Conservation (phyloP, 2,329 filamentous ascomycete genomes). For the Stagonosporopsis vannaccii region DNA sequence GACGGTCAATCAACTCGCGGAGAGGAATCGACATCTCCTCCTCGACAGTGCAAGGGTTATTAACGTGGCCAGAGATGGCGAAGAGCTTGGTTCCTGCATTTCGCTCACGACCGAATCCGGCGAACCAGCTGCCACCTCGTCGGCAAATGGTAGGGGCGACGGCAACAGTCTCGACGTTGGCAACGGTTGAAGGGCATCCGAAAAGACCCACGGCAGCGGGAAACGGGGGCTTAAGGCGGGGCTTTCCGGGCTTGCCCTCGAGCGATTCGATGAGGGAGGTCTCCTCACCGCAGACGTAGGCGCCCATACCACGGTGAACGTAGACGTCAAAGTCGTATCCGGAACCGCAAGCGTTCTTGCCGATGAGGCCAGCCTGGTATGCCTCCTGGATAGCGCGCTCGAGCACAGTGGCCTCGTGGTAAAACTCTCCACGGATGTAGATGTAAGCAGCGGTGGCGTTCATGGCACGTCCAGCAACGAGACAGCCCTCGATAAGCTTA, state of each 20-base stretch:
- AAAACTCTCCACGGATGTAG: slow-evolving; percentile 98
- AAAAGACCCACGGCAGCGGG: slow-evolving; percentile 97
- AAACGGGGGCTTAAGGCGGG: slow-evolving; percentile 97
- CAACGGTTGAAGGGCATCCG: slow-evolving; percentile 95
- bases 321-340: slow-evolving; percentile 99
- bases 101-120: slow-evolving; percentile 89
- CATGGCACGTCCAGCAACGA: slow-evolving; percentile 96
- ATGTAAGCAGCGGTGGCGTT: slow-evolving; percentile 99
- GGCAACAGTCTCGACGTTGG: slow-evolving; percentile 96
- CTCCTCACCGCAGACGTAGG: slow-evolving; percentile 98
- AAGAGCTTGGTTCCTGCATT: slow-evolving; percentile 98
- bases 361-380: slow-evolving; percentile 91
- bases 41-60: slow-evolving; percentile 97
- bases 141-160: slow-evolving; percentile 96
- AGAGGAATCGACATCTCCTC: slow-evolving; percentile 99
- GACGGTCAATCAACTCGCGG: slow-evolving; percentile 94
- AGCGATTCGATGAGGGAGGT: slow-evolving; percentile 97
- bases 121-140: slow-evolving; percentile 92
- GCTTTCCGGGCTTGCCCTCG: slow-evolving; percentile 98
- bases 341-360: slow-evolving; percentile 96
- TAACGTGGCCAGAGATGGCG: slow-evolving; percentile 98
- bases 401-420: slow-evolving; percentile 91
- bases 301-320: slow-evolving; percentile 94
- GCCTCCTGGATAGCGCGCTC: slow-evolving; percentile 98
- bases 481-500: slow-evolving; percentile 96